Evolutionary conservation across 148 eudicot species (phyloP).

Genomic region (Diospyros kaki): DNA sequence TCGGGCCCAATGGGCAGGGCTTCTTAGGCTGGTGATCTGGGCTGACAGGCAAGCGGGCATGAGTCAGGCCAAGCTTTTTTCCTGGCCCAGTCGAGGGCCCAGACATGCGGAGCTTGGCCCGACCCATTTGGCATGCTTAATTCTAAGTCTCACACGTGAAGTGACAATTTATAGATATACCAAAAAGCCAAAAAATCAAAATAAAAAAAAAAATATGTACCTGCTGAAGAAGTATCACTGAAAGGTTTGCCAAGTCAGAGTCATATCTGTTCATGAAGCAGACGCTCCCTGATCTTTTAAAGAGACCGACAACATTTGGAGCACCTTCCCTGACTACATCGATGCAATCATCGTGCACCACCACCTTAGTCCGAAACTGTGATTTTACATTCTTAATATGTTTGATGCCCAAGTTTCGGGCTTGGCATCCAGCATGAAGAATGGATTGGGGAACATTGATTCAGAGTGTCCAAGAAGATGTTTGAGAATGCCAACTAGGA

Average conservation of each 20-base stretch:
- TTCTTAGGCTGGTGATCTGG: no score
- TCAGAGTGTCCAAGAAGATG: constrained; percentile 82
- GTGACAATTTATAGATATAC: no score
- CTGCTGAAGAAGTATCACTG: constrained; percentile 60
- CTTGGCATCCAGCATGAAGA: constrained; percentile 40
- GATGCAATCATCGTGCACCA: constrained; percentile 81
- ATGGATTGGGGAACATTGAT: constrained; percentile 63
- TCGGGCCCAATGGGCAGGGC: no score
- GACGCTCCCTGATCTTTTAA: constrained; percentile 46
- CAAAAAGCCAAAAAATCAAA: no score
- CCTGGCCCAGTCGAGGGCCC: no score
- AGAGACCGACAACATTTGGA: constrained; percentile 72
- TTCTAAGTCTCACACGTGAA: no score
- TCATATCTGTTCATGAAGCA: constrained; percentile 28
- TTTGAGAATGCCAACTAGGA: constrained; percentile 92
- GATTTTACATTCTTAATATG: constrained; percentile 36
- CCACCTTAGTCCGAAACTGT: constrained; percentile 71
- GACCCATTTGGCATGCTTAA: no score
- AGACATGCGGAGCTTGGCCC: no score
- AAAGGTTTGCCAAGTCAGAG: constrained; percentile 14
- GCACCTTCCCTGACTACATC: constrained; percentile 82
- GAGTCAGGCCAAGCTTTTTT: no score
- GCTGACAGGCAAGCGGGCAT: no score
- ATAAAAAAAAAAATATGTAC: constrained; percentile 29
- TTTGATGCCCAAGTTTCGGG: constrained; percentile 32